Conservation (phyloP, 2,329 filamentous ascomycete species). For the Cladosporium sp. region DNA sequence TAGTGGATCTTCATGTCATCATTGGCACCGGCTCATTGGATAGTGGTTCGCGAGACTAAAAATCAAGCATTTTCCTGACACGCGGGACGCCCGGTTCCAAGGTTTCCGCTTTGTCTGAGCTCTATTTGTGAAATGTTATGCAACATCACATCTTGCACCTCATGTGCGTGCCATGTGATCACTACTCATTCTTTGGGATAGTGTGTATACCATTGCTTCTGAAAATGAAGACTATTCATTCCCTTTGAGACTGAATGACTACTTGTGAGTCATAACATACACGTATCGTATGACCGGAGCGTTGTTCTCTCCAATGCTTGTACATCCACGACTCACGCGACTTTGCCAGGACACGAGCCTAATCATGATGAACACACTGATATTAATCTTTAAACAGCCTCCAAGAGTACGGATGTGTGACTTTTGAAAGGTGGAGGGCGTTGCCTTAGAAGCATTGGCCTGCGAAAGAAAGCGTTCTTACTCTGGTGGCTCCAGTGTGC, state of each 20-base stretch:
- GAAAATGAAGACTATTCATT: neutral
- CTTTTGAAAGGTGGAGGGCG: neutral
- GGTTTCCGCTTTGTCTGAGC: neutral
- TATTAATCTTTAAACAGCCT: neutral
- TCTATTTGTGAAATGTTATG: conserved; percentile 8
- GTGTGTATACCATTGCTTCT: neutral
- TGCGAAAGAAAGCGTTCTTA: neutral
- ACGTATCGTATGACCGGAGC: neutral
- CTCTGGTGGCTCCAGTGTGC: neutral
- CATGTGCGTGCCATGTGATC: neutral
- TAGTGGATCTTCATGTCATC: conserved; percentile 19
- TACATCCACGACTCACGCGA: neutral
- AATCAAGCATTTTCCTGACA: conserved; percentile 15
- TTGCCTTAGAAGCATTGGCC: neutral
- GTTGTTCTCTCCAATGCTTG: neutral
- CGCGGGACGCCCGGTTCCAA: conserved; percentile 2
- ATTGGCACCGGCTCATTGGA: conserved; percentile 10
- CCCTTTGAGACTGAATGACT: neutral
- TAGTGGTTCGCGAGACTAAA: neutral
- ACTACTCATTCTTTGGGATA: neutral
- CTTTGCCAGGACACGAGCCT: neutral
- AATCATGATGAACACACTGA: neutral
- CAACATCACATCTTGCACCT: neutral
- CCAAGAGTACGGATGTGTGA: neutral
- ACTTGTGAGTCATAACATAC: neutral